Conservation (phyloP, 495 filamentous ascomycete genomes). For the Letharia lupina region DNA sequence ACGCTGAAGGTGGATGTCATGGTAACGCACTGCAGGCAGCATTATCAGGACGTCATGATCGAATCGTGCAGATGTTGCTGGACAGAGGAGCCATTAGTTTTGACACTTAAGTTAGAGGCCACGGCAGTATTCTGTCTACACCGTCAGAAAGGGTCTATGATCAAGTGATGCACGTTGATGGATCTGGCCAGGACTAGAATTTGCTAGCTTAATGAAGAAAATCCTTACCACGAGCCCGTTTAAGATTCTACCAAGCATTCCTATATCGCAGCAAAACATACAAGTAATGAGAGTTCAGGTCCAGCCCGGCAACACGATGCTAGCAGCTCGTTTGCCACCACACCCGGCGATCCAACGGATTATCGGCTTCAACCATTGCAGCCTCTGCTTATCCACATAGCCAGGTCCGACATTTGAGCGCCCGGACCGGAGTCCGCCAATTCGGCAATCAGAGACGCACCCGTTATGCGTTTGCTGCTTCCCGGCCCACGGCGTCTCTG, state of each 20-base stretch:
- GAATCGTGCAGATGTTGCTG: not conserved
- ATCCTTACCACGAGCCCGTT: not conserved
- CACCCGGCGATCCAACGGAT: too few relatives aligned
- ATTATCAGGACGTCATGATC: not conserved
- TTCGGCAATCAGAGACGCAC: too few relatives aligned
- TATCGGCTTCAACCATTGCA: too few relatives aligned
- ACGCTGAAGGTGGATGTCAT: not conserved
- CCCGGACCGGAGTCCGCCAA: too few relatives aligned
- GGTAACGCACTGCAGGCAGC: not conserved
- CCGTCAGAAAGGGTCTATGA: not conserved
- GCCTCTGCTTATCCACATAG: too few relatives aligned
- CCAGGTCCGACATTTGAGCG: too few relatives aligned
- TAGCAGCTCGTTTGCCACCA: not conserved
- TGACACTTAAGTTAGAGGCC: too few relatives aligned
- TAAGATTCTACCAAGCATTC: not conserved
- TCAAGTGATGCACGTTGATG: not conserved
- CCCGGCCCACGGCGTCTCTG: too few relatives aligned
- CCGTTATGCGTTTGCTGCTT: too few relatives aligned
- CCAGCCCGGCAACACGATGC: not conserved
- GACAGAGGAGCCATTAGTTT: not conserved
- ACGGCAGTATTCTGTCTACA: not conserved
- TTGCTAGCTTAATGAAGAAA: not conserved
- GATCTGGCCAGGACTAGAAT: not conserved
- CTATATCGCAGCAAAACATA: not conserved
- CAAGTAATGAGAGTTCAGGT: not conserved